Evolutionary conservation across 1,284 basidiomycete genomes (phyloP).

Genomic region (Macrocystidia cucumis): DNA sequence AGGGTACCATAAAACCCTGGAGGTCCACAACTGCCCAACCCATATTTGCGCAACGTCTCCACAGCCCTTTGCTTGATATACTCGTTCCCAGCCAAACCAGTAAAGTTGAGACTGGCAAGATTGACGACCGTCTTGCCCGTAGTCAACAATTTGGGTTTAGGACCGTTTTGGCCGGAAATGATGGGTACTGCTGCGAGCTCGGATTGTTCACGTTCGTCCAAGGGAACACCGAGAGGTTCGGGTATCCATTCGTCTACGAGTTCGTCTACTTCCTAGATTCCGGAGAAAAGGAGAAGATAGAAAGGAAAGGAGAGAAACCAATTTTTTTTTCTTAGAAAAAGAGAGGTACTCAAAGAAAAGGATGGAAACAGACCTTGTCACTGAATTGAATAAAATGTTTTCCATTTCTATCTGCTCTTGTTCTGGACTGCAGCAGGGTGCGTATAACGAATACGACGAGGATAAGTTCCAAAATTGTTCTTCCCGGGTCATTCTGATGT

Average conservation of each 20-base stretch:
- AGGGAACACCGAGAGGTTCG: not conserved
- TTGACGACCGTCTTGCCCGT: not conserved
- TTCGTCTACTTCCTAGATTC: not conserved
- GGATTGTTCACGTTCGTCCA: not conserved
- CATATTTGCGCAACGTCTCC: not conserved
- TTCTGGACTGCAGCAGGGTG: not conserved
- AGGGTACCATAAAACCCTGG: not conserved
- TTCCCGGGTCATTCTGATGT: not conserved
- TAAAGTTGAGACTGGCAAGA: not conserved
- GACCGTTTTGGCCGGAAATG: not conserved
- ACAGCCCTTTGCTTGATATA: not conserved
- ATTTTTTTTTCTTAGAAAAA: too few species aligned
- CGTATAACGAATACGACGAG: not conserved
- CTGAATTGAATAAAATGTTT: not conserved
- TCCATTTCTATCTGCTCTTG: not conserved
- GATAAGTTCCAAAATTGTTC: not conserved
- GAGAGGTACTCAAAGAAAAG: slow-evolving; percentile 3
- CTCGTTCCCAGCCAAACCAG: not conserved
- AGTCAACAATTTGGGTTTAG: not conserved
- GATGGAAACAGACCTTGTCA: not conserved
- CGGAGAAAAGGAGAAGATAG: slow-evolving; percentile 2
- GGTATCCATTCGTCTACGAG: not conserved
- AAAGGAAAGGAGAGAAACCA: slow-evolving; percentile 1
- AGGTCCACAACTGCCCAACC: not conserved
- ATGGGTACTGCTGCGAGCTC: not conserved